Evolutionary conservation across 2,329 filamentous ascomycete genomes (phyloP), one percentile per base, ranked within the genome.

Genomic region (Ophiostoma angusticollis): DNA sequence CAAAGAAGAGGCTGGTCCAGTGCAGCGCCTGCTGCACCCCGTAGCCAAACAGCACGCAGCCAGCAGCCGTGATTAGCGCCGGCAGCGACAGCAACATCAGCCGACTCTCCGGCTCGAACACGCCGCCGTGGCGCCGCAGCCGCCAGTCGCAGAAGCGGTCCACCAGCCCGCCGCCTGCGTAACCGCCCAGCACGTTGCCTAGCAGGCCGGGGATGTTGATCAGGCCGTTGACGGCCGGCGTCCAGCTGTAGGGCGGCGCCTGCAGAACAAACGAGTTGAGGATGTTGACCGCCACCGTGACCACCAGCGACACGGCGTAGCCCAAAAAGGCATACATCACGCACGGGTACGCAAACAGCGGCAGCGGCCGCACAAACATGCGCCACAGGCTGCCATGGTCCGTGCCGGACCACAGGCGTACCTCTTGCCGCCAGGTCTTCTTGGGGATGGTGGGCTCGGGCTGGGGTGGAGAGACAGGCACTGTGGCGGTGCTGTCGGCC

Each of bases 1-100:
- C 62, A 37, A 66, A 60, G 48, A 65, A 65, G 34, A 67, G 45
- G 9, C 58, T 54, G 4, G 57, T 57, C 64, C 64, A 67, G 42
- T 61, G 52, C 42, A 64, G 35, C 3, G 49, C 53, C 13, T 55
- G 43, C 35, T 59, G 52, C 7, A 64, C 61, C 5, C 61, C 63
- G 37, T 65, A 65, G 1, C 63, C 63, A 37, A 64, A 67, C 13
- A 62, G 41, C 14, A 67, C 39, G 37, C 60, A 63, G 0, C 64
- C 64, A 3, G 58, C 57, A 1, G 57, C 58, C 1, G 61, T 63
- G 40, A 65, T 51, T 1, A 65, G 21, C 1, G 59, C 49, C 1
- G 63, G 61, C 13, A 67, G 52, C 28, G 58, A 46, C 6, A 63
- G 51, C 23, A 65, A 42, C 27, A 59, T 57, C 30, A 68, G 49